Percentiles rank a stretch among this genome's conserved stretches.
Evolutionary conservation across 306 rosid genomes (phyloP).

Genomic region (Acacia melanoxylon): DNA sequence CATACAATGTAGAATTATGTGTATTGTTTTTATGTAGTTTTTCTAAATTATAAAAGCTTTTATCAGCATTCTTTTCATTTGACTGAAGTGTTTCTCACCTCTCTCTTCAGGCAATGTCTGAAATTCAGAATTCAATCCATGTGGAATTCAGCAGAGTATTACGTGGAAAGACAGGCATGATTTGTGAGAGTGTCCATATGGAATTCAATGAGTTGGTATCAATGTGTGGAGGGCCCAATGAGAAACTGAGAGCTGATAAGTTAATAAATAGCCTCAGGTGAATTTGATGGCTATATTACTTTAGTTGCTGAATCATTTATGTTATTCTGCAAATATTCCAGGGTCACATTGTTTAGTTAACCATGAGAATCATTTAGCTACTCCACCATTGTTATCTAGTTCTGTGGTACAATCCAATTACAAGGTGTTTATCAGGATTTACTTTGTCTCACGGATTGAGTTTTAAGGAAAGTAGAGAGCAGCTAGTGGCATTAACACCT

Average conservation of each 20-base stretch:
- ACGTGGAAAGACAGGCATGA: constrained; percentile 69
- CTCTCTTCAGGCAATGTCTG: constrained; percentile 71
- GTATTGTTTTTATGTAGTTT: background rate
- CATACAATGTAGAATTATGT: background rate
- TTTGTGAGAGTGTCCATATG: constrained; percentile 69
- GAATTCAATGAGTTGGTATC: constrained; percentile 77
- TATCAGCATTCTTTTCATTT: constrained; percentile 10
- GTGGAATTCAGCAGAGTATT: constrained; percentile 51
- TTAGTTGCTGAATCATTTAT: background rate
- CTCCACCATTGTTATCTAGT: background rate
- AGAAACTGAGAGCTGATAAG: constrained; percentile 70
- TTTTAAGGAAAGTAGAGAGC: background rate
- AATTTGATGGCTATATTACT: constrained; percentile 34
- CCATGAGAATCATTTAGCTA: background rate
- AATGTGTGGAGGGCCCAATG: constrained; percentile 91
- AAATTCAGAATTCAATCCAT: constrained; percentile 72
- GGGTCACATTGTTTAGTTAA: background rate
- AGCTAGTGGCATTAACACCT: background rate
- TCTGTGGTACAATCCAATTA: background rate
- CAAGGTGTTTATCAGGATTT: background rate
- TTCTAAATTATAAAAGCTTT: constrained; percentile 6
- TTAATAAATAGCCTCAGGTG: constrained; percentile 68
- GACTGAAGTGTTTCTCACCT: constrained; percentile 21
- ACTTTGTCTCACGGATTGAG: background rate
- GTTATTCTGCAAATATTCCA: constrained; percentile 15